These are phyloP conservation scores for Hysterium pulicare DNA, from an alignment of 2,329 filamentous ascomycete species.

Conservation along the genomic window DNA sequence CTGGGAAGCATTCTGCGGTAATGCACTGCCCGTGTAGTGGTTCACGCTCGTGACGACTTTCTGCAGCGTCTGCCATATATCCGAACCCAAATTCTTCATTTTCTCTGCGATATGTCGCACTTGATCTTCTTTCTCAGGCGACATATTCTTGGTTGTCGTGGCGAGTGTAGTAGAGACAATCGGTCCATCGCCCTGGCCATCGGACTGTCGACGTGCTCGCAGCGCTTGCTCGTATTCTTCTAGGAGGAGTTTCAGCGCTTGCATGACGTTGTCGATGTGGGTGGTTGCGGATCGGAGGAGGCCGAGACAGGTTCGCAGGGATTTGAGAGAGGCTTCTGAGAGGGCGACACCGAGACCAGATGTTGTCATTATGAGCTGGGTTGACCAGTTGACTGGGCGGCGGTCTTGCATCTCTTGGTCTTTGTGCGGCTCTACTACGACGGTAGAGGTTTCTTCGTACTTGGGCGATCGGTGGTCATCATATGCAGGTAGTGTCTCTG, in stretches of 20 bases:
- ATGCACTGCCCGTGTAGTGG: slow-evolving; percentile 82
- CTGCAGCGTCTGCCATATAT: slow-evolving; percentile 59
- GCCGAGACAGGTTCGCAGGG: slow-evolving; percentile 77
- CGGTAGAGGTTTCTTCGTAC: slow-evolving; percentile 60
- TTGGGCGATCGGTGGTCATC: slow-evolving; percentile 73
- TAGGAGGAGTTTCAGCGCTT: slow-evolving; percentile 69
- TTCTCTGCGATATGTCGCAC: slow-evolving; percentile 69
- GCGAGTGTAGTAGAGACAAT: slow-evolving; percentile 13
- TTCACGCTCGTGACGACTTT: slow-evolving; percentile 81
- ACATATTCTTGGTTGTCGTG: slow-evolving; percentile 4
- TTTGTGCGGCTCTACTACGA: slow-evolving; percentile 25
- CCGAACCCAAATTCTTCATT: slow-evolving; percentile 59
- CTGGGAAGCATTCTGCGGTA: slow-evolving; percentile 82
- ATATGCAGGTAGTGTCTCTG: slow-evolving; percentile 79
- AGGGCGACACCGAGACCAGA: slow-evolving; percentile 89
- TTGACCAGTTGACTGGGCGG: slow-evolving; percentile 63
- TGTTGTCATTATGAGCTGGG: slow-evolving; percentile 81
- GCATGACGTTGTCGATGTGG: slow-evolving; percentile 72
- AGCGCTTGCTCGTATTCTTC: slow-evolving; percentile 70
- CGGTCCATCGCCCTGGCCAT: slow-evolving; percentile 15
- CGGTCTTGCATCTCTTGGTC: slow-evolving; percentile 13
- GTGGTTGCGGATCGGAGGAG: slow-evolving; percentile 80
- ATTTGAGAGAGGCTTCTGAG: slow-evolving; percentile 81
- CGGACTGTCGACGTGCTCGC: slow-evolving; percentile 27
- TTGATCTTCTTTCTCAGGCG: slow-evolving; percentile 31